Evolutionary conservation across 116 monocot genomes (phyloP), one percentile per base, ranked within the genome.

Genomic region (Papilionanthe hybrid): DNA sequence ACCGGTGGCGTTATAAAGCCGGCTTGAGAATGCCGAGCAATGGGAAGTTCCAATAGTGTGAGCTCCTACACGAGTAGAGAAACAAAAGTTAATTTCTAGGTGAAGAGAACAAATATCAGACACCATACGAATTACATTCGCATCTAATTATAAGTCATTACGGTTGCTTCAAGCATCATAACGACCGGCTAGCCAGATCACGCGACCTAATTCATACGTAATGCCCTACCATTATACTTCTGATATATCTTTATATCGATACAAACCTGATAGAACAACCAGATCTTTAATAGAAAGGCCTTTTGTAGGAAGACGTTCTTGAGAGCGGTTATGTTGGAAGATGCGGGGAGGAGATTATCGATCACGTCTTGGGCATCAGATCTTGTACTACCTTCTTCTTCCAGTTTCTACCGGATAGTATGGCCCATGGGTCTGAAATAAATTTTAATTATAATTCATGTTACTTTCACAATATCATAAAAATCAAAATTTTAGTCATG

Each of bases 41-140:
- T 87, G 87, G 0, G 87, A 73, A 18, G 79, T 85, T 4, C 90
- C 90, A n/a, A 90, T 78, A 15, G 90, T 87, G 85, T 90, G 90
- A 20, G 63, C 83, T 50, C 87, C 90, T 90, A n/a, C n/a, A n/a
- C n/a, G n/a, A n/a, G n/a, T n/a, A 27, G 5, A 25, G 25, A 65
- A 65, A 7, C 1, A 25, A 0, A n/a, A 65, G 53, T 53, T 53
- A 53, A 18, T 17, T 53, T 53, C 15, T 53, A 4, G 13, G 53
- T 71, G 37, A 71, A 15, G n/a, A 7, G n/a, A n/a, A n/a, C n/a
- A n/a, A n/a, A n/a, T n/a, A n/a, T n/a, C n/a, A n/a, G n/a, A n/a
- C n/a, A n/a, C n/a, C n/a, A n/a, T n/a, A n/a, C n/a, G n/a, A n/a
- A n/a, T n/a, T n/a, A n/a, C n/a, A n/a, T n/a, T n/a, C n/a, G n/a